These are phyloP conservation scores for Candida odintsovae DNA, from an alignment of 805 yeast species.

Conservation along the genomic window DNA sequence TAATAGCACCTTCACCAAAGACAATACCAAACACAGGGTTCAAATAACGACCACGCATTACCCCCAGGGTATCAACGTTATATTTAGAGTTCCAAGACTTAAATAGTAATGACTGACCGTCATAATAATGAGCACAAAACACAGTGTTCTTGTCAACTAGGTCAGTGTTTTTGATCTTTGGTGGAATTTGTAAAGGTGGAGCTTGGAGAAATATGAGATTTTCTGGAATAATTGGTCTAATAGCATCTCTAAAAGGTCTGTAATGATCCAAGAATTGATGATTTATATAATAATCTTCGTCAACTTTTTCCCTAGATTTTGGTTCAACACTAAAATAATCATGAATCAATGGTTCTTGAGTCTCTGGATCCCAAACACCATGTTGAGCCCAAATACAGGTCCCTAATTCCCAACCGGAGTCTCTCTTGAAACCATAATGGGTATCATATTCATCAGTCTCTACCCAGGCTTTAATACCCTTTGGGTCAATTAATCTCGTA, in stretches of 20 bases:
- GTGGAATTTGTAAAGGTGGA: constrained; percentile 77
- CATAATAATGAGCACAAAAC: constrained; percentile 88
- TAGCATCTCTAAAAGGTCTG: constrained; percentile 38
- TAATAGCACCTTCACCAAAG: constrained; percentile 73
- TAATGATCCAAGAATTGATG: constrained; percentile 61
- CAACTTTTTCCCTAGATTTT: constrained; percentile 32
- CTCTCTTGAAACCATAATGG: constrained; percentile 68
- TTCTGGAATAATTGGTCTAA: constrained; percentile 41
- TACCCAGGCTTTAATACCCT: constrained; percentile 69
- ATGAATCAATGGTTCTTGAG: constrained; percentile 35
- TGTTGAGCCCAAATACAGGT: constrained; percentile 76
- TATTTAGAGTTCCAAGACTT: constrained; percentile 79
- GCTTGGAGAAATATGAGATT: constrained; percentile 67
- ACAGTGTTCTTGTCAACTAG: constrained; percentile 61
- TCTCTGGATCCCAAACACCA: constrained; percentile 61
- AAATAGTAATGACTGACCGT: constrained; percentile 89
- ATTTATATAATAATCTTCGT: constrained; percentile 55
- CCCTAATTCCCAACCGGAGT: constrained; percentile 60
- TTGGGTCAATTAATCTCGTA: constrained; percentile 51
- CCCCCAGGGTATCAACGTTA: constrained; percentile 87
- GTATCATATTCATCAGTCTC: constrained; percentile 46
- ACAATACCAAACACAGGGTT: constrained; percentile 74
- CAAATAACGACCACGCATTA: constrained; percentile 69
- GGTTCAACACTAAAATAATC: constrained; percentile 46
- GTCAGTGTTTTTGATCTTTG: constrained; percentile 43